Percentiles rank a stretch among this genome's conserved stretches.
These are phyloP conservation scores for Colletotrichum costaricense DNA, from an alignment of 2,329 filamentous ascomycete genomes.

Conservation along the genomic window DNA sequence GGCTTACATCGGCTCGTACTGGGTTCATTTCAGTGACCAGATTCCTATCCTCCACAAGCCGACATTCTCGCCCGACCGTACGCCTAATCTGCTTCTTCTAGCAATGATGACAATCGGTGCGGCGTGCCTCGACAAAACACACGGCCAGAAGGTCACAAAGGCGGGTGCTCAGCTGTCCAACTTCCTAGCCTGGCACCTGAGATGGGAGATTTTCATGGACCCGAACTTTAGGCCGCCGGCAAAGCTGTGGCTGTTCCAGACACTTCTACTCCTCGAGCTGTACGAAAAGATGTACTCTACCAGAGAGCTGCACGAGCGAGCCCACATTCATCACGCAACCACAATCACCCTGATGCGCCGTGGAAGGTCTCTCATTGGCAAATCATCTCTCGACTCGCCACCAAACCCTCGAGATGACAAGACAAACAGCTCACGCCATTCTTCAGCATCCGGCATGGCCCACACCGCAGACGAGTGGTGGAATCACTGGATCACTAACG, in stretches of 20 bases:
- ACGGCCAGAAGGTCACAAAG: slow-evolving; percentile 78
- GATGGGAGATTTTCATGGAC: slow-evolving; percentile 96
- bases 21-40: slow-evolving; percentile 94
- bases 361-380: slow-evolving; percentile 89
- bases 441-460: slow-evolving; percentile 68
- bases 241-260: slow-evolving; percentile 96
- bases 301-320: slow-evolving; percentile 88
- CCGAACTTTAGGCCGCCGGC: slow-evolving; percentile 89
- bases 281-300: slow-evolving; percentile 99
- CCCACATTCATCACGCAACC: slow-evolving; percentile 96
- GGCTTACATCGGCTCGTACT: slow-evolving; percentile 91
- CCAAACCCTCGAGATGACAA: slow-evolving; percentile 76
- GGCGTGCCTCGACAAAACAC: slow-evolving; percentile 85
- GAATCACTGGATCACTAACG: slow-evolving; percentile 95
- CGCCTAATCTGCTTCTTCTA: slow-evolving; percentile 84
- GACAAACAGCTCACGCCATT: slow-evolving; percentile 67
- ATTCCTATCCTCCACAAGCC: slow-evolving; percentile 94
- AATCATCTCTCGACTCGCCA: slow-evolving; percentile 85
- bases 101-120: slow-evolving; percentile 94
- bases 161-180: slow-evolving; percentile 86
- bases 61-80: slow-evolving; percentile 89
- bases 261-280: slow-evolving; percentile 86
- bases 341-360: slow-evolving; percentile 95
- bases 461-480: slow-evolving; percentile 90
- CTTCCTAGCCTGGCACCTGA: slow-evolving; percentile 91